Conservation (phyloP, 371 early-diverging fungal species). For the Encephalitozoon intestinalis region DNA sequence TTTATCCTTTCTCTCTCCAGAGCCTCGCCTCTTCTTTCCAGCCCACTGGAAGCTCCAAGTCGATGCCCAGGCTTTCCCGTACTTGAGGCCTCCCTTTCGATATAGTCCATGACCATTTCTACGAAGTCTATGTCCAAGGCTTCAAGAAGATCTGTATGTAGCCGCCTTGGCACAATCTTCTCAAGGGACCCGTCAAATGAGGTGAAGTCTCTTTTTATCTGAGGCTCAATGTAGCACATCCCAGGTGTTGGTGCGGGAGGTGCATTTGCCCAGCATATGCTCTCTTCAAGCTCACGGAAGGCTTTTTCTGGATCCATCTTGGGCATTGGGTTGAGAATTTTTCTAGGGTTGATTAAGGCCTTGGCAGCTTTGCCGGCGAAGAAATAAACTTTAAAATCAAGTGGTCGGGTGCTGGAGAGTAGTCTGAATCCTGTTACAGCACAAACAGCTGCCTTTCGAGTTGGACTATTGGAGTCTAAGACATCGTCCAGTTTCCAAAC, state of each 20-base stretch:
- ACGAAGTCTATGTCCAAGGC: constrained; percentile 27
- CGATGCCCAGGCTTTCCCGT: not conserved
- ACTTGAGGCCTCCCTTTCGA: not conserved
- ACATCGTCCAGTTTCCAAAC: constrained; percentile 32
- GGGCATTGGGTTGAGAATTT: not conserved
- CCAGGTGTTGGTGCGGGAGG: constrained; percentile 34
- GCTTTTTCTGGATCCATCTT: not conserved
- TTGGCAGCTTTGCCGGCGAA: too few relatives aligned
- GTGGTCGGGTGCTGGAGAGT: constrained; percentile 37
- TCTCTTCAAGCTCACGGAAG: not conserved
- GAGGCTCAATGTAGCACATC: constrained; percentile 25
- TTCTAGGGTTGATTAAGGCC: not conserved
- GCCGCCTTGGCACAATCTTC: not conserved
- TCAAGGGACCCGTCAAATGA: constrained; percentile 24
- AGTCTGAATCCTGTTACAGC: constrained; percentile 52
- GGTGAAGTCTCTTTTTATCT: constrained; percentile 29
- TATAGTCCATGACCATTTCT: constrained; percentile 22
- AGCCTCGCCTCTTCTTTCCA: not conserved
- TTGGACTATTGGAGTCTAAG: constrained; percentile 37
- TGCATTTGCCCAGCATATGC: constrained; percentile 22
- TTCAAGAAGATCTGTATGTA: constrained; percentile 29
- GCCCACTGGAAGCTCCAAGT: not conserved
- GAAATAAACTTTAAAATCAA: not conserved
- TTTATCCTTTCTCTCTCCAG: constrained; percentile 11
- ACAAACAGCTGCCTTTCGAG: constrained; percentile 34